These are phyloP conservation scores for Pholiota adiposa DNA, from an alignment of 1,284 basidiomycete species.

Conservation along the genomic window DNA sequence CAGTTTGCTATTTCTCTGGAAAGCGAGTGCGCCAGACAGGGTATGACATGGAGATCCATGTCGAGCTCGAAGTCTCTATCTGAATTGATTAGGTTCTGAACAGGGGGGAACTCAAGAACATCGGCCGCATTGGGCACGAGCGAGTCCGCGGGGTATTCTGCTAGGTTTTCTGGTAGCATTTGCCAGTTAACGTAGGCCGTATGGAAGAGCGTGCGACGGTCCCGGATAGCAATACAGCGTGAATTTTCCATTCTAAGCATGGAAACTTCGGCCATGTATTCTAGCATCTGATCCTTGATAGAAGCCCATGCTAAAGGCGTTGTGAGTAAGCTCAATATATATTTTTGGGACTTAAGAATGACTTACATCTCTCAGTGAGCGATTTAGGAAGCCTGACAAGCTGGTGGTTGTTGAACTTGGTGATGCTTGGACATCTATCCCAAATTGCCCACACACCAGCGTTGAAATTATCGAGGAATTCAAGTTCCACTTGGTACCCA, in stretches of 20 bases:
- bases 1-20: not conserved
- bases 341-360: not conserved
- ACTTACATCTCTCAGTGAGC: slow-evolving; percentile 34
- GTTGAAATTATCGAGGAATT: slow-evolving; percentile 24
- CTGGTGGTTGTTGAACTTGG: slow-evolving; percentile 25
- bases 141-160: slow-evolving; percentile 13
- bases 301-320: slow-evolving; percentile 30
- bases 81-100: not conserved
- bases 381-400: slow-evolving; percentile 28
- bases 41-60: not conserved
- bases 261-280: slow-evolving; percentile 25
- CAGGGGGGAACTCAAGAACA: slow-evolving; percentile 24
- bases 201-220: slow-evolving; percentile 25
- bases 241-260: not conserved
- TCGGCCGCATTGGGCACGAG: slow-evolving; percentile 34
- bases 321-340: too few species aligned
- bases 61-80: not conserved
- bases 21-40: not conserved
- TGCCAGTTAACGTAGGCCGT: slow-evolving; percentile 29
- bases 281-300: slow-evolving; percentile 31
- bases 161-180: slow-evolving; percentile 10
- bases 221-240: slow-evolving; percentile 9
- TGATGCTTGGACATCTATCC: slow-evolving; percentile 8
- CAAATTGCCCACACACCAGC: slow-evolving; percentile 9
- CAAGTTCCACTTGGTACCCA: slow-evolving; percentile 33